Evolutionary conservation across 768 basidiomycete species (phyloP).

Genomic region (Brasilioporus rufonigricans): DNA sequence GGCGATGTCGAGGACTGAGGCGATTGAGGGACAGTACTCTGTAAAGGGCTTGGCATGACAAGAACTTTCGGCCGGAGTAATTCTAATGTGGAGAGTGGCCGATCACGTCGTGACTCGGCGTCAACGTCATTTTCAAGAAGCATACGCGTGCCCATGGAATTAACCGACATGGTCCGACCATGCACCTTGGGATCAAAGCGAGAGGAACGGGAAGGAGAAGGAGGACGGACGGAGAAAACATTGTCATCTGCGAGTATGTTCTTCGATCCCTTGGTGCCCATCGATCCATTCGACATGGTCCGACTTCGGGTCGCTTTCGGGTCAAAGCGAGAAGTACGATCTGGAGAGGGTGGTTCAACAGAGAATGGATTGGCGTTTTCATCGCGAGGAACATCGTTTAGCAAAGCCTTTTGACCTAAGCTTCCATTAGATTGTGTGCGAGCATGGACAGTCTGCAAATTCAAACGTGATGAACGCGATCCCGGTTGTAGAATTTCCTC

Average conservation of each 20-base stretch:
- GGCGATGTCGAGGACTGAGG: constrained; percentile 34
- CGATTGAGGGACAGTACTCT: constrained; percentile 41
- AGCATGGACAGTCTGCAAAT: constrained; percentile 34
- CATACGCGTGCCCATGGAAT: constrained; percentile 63
- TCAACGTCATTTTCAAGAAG: constrained; percentile 54
- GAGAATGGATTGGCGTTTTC: constrained; percentile 34
- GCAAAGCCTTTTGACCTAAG: constrained; percentile 45
- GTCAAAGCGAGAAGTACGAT: constrained; percentile 43
- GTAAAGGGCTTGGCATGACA: constrained; percentile 90
- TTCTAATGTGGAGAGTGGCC: constrained; percentile 71
- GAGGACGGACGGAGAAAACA: constrained; percentile 67
- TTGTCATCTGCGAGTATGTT: constrained; percentile 46
- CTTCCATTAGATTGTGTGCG: constrained; percentile 53
- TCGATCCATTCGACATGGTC: constrained; percentile 45
- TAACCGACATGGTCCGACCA: constrained; percentile 60
- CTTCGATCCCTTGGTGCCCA: constrained; percentile 37
- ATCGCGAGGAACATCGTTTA: constrained; percentile 38
- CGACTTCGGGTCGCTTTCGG: constrained; percentile 39
- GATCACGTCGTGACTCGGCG: constrained; percentile 39
- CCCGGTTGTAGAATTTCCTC: constrained; percentile 36
- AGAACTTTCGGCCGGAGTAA: constrained; percentile 88
- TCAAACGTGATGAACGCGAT: constrained; percentile 35
- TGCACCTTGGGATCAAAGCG: constrained; percentile 83
- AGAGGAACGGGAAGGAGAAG: constrained; percentile 58
- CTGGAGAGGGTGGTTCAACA: constrained; percentile 37